Conservation (phyloP, 2,329 filamentous ascomycete genomes). For the Blastomyces parvus region DNA sequence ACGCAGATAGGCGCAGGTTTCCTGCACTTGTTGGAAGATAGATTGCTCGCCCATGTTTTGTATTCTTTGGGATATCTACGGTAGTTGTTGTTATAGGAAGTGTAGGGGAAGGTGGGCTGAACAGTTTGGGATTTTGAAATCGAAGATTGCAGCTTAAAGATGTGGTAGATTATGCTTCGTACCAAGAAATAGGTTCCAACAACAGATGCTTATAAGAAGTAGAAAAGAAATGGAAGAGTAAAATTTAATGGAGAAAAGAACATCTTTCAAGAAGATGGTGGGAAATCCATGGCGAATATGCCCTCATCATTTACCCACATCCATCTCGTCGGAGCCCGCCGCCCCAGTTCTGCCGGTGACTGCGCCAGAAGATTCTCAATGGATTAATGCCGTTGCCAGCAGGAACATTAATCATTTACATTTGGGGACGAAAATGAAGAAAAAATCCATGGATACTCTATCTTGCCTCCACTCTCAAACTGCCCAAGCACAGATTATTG, state of each 20-base stretch:
- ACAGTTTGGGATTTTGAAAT: not conserved
- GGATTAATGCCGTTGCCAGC: not conserved
- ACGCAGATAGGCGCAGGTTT: constrained; percentile 44
- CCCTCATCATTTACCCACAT: not conserved
- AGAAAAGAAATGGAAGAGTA: not conserved
- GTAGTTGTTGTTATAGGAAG: no score
- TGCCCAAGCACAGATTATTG: not conserved
- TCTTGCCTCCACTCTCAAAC: not conserved
- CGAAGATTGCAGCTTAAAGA: no score
- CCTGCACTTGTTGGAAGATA: constrained; percentile 25
- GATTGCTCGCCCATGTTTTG: constrained; percentile 11
- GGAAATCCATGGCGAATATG: not conserved
- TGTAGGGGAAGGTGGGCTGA: not conserved
- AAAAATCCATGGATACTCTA: not conserved
- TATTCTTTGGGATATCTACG: not conserved
- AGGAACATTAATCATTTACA: not conserved
- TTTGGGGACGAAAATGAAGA: not conserved
- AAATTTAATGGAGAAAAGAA: no score
- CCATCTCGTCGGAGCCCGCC: not conserved
- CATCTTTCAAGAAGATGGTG: no score
- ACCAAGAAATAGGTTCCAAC: not conserved
- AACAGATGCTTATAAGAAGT: not conserved
- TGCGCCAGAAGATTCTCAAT: not conserved
- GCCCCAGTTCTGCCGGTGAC: not conserved
- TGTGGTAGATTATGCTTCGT: not conserved